A percentile compares a stretch with the other conserved stretches of the same genome.
Evolutionary conservation across 2,329 filamentous ascomycete genomes (phyloP).

Genomic region (Penicillium olsonii): DNA sequence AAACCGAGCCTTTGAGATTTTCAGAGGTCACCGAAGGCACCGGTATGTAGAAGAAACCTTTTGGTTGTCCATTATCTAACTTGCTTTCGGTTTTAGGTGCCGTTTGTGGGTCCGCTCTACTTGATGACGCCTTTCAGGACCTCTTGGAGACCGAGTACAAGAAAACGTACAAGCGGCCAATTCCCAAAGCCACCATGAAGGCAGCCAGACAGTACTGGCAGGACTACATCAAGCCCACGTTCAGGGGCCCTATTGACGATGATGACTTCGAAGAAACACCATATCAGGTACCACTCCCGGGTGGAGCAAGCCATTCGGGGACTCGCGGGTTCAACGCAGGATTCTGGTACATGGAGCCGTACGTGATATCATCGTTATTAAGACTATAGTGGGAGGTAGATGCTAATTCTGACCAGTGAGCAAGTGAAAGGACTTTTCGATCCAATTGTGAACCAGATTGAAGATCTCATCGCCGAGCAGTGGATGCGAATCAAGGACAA

Average conservation of each 20-base stretch:
- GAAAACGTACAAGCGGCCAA: no score
- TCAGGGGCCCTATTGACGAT: conserved; percentile 18
- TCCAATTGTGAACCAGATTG: conserved; percentile 27
- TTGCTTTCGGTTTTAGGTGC: conserved; percentile 22
- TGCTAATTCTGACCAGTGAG: neutral
- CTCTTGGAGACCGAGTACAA: no score
- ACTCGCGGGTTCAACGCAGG: conserved; percentile 20
- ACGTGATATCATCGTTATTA: neutral
- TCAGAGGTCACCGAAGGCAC: conserved; percentile 30
- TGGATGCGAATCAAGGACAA: conserved; percentile 4
- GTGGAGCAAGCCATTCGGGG: conserved; percentile 20
- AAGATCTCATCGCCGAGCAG: conserved; percentile 27
- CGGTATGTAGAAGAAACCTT: conserved; percentile 13
- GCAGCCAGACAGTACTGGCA: conserved; percentile 35
- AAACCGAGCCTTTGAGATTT: conserved; percentile 25
- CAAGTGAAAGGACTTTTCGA: conserved; percentile 31
- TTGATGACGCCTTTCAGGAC: conserved; percentile 31
- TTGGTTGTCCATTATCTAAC: neutral
- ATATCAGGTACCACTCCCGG: conserved; percentile 26
- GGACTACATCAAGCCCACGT: conserved; percentile 29
- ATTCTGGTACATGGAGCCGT: conserved; percentile 22
- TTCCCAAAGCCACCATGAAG: no score
- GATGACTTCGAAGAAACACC: conserved; percentile 27
- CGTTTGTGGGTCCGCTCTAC: conserved; percentile 33
- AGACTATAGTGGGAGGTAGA: neutral